Conservation (phyloP, 2,329 filamentous ascomycete species). For the Aspergillus terreus region DNA sequence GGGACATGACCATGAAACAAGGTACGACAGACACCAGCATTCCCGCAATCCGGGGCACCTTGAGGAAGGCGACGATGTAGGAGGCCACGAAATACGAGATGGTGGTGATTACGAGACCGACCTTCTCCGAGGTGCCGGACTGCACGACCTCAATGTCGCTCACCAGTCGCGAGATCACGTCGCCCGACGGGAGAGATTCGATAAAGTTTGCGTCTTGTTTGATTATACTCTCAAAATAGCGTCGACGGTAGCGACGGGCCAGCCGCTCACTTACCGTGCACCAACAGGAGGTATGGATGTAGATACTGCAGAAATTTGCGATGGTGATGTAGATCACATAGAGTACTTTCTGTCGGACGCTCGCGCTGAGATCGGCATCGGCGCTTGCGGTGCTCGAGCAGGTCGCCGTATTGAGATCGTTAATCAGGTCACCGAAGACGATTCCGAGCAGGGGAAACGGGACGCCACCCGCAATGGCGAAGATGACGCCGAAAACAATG, state of each 20-base stretch:
- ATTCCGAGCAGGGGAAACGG: conserved; percentile 39
- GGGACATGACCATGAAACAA: conserved; percentile 57
- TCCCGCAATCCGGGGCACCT: conserved; percentile 58
- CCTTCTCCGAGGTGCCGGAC: conserved; percentile 66
- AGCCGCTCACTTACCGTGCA: conserved; percentile 61
- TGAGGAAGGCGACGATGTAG: conserved; percentile 64
- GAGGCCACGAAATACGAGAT: conserved; percentile 64
- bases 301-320: conserved; percentile 61
- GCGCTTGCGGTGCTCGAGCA: conserved; percentile 16
- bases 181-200: conserved; percentile 58
- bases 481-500: conserved; percentile 25
- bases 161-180: conserved; percentile 61
- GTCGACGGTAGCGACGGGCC: conserved; percentile 58
- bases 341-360: conserved; percentile 50
- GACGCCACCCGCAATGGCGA: conserved; percentile 34
- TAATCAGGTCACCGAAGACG: conserved; percentile 39
- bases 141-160: conserved; percentile 64
- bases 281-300: conserved; percentile 62
- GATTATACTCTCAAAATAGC: conserved; percentile 57
- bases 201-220: conserved; percentile 63
- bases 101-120: conserved; percentile 60
- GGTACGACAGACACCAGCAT: conserved; percentile 63
- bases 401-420: conserved; percentile 33
- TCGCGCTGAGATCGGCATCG: conserved; percentile 10
- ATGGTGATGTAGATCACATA: conserved; percentile 62